Conservation (phyloP, 2,329 filamentous ascomycete genomes). For the Xylariaceae sp. region DNA sequence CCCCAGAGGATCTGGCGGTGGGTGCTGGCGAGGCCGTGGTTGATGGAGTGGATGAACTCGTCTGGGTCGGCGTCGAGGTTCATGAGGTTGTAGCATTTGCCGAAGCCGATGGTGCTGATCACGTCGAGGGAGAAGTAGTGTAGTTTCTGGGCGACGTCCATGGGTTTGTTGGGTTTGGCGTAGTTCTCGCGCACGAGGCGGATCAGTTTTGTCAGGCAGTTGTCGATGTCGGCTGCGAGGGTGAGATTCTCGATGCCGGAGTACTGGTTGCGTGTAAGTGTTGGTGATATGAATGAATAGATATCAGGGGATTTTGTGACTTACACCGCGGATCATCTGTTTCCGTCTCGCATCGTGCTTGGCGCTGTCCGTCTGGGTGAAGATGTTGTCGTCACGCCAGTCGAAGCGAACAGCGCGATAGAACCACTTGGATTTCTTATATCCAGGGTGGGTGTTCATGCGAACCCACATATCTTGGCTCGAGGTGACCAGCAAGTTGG, state of each 20-base stretch:
- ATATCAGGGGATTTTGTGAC: slow-evolving; percentile 5
- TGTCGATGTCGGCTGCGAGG: slow-evolving; percentile 46
- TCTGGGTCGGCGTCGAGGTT: slow-evolving; percentile 41
- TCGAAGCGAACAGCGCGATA: slow-evolving; percentile 40
- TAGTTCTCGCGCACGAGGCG: slow-evolving; percentile 42
- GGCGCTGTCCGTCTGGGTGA: slow-evolving; percentile 45
- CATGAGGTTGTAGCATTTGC: slow-evolving; percentile 46
- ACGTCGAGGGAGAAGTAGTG: slow-evolving; percentile 51
- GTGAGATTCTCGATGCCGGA: slow-evolving; percentile 50
- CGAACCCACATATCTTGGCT: slow-evolving; percentile 13
- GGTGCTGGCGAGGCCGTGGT: slow-evolving; percentile 22
- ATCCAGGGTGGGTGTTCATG: slow-evolving; percentile 37
- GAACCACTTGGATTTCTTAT: slow-evolving; percentile 40
- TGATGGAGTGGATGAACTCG: slow-evolving; percentile 30
- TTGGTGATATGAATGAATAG: neutral
- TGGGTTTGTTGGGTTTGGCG: slow-evolving; percentile 23
- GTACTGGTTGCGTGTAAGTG: slow-evolving; percentile 37
- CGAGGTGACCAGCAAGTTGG: slow-evolving; percentile 12
- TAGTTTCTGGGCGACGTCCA: slow-evolving; percentile 44
- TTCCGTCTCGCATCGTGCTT: slow-evolving; percentile 42
- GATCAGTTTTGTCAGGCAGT: slow-evolving; percentile 41
- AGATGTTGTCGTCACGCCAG: slow-evolving; percentile 47
- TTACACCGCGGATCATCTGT: slow-evolving; percentile 48
- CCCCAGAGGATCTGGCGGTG: slow-evolving; percentile 32
- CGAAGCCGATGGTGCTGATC: slow-evolving; percentile 46